Evolutionary conservation across 1,284 basidiomycete genomes (phyloP), one percentile per base, ranked within the genome.

Genomic region (Leccinum subrobustum): DNA sequence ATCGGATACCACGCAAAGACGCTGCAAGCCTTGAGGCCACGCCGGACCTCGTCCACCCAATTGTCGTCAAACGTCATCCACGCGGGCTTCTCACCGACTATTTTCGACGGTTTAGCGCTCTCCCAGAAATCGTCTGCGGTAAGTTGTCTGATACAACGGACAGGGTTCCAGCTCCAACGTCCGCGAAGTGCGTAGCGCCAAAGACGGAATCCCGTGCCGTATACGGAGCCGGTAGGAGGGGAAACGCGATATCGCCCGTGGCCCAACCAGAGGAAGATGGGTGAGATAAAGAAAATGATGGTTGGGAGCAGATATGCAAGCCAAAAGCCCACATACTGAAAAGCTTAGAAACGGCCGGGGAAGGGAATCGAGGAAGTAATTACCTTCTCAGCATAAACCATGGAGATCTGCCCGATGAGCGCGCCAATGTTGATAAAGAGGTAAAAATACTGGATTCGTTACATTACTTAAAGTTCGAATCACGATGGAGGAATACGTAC

Each of bases 1-100:
- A 91, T 75, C 1, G 89, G 90, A 75, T 72, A 92, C 83, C 89
- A 93, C 52, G 81, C 71, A 77, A 96, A 95, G 60, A 96, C 92
- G 48, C 78, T 75, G 76, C 93, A 96, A 8, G 94, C 94, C 74
- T 92, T 92, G 75, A 94, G 76, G 2, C 91, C 92, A 68, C 92
- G 84, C 60, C 82, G 80, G 56, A 95, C 86, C 72, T 96, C 93
- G 58, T 93, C 91, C 14, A 96, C 91, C 86, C 88, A 93, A 44
- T 79, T 70, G 68, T 92, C 90, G 67, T 92, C 88, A 70, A 84
- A 90, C 4, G 76, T 85, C 87, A 91, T 91, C 89, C 88, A 91
- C 2, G 51, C 35, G 0, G 88, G 89, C 50, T 76, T 77, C 31
- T 75, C 73, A 9, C 74, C 74, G 1, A 68, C 76, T 14, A 72